A percentile compares a stretch with the other conserved stretches of the same genome.
These are phyloP conservation scores for Fragilaria crotonensis DNA, from an alignment of 108 stramenopile genomes.

Conservation along the genomic window DNA sequence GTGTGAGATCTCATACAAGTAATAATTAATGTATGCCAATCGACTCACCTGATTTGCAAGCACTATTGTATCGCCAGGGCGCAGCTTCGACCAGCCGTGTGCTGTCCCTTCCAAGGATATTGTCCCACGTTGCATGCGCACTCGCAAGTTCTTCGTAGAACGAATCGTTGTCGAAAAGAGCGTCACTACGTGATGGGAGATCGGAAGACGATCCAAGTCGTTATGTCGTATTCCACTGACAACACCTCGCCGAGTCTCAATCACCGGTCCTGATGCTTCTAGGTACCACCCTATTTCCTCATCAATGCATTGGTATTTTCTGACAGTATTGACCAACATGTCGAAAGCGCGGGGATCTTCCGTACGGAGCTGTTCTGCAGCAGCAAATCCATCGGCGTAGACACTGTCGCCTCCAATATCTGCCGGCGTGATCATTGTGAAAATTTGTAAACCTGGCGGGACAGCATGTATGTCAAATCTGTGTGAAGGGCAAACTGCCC, in stretches of 20 bases:
- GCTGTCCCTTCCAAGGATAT: conserved; percentile 67
- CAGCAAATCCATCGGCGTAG: conserved; percentile 71
- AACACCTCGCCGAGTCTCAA: conserved; percentile 36
- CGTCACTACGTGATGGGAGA: too few relatives aligned
- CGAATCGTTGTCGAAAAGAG: conserved; percentile 41
- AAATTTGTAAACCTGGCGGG: conserved; percentile 83
- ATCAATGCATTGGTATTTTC: conserved; percentile 66
- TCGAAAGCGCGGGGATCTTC: conserved; percentile 51
- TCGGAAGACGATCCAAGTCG: conserved; percentile 76
- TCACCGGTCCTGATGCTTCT: conserved; percentile 60
- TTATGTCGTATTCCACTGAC: conserved; percentile 70
- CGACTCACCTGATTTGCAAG: conserved; percentile 75
- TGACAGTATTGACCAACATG: conserved; percentile 33
- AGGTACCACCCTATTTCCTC: conserved; percentile 66
- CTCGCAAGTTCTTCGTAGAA: conserved; percentile 61
- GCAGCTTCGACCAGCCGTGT: too few relatives aligned
- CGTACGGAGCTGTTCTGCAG: conserved; percentile 34
- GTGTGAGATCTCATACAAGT: too few relatives aligned
- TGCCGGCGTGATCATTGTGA: conserved; percentile 77
- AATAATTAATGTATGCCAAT: too few relatives aligned
- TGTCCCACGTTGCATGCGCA: conserved; percentile 41
- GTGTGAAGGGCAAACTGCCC: conserved; percentile 76
- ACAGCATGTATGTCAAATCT: conserved; percentile 70
- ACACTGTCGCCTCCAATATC: conserved; percentile 40
- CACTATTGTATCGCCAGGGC: conserved; percentile 69